Conservation (phyloP, 106 monocot genomes). For the Allium cepa region DNA sequence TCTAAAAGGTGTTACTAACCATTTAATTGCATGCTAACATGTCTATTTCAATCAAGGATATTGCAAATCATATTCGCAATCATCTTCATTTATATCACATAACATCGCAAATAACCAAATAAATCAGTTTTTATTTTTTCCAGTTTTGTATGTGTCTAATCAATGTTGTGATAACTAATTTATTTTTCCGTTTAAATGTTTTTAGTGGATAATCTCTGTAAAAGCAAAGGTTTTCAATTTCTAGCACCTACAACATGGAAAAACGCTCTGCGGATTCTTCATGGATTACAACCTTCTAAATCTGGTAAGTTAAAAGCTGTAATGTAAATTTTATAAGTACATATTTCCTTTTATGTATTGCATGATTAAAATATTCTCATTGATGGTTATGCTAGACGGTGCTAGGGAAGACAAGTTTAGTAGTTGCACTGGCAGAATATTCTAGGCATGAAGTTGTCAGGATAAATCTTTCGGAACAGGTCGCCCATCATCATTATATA, state of each 20-base stretch:
- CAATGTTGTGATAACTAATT: too few species aligned
- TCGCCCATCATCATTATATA: constrained; percentile 9
- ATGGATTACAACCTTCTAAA: constrained; percentile 82
- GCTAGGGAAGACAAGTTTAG: constrained; percentile 96
- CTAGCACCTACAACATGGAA: constrained; percentile 80
- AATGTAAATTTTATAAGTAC: background rate
- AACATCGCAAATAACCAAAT: too few species aligned
- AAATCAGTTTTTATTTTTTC: too few species aligned
- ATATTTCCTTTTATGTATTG: background rate
- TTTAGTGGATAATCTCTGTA: constrained; percentile 13
- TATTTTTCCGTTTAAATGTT: too few species aligned
- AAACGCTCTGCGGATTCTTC: constrained; percentile 80
- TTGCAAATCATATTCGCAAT: too few species aligned
- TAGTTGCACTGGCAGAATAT: constrained; percentile 79
- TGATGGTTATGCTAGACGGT: constrained; percentile 83
- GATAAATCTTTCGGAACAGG: constrained; percentile 98
- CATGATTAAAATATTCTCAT: background rate
- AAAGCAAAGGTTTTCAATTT: constrained; percentile 66
- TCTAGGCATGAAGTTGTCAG: constrained; percentile 88
- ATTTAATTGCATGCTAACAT: too few species aligned
- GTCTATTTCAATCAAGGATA: too few species aligned
- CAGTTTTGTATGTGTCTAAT: too few species aligned
- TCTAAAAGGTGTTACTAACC: too few species aligned
- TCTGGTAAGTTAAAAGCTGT: constrained; percentile 31
- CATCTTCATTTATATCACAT: too few species aligned